Evolutionary conservation across 2,329 filamentous ascomycete species (phyloP).

Genomic region (Penicillium hesseltinei): DNA sequence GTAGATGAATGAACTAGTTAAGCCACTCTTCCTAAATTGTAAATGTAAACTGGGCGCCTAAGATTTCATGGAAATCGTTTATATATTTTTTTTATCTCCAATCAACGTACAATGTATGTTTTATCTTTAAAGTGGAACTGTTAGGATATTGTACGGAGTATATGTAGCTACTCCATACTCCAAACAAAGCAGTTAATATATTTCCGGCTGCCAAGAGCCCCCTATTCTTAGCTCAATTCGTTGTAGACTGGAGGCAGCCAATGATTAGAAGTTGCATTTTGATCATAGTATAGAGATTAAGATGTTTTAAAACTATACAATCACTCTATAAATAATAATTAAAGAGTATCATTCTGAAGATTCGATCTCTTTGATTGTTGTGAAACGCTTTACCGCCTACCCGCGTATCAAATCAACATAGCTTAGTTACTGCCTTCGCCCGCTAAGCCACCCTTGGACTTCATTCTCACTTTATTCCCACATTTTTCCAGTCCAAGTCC

Average conservation of each 20-base stretch:
- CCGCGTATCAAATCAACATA: slow-evolving; percentile 23
- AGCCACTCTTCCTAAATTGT: neutral
- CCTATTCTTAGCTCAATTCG: slow-evolving; percentile 15
- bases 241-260: slow-evolving; percentile 1
- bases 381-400: slow-evolving; percentile 20
- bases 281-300: neutral
- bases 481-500: neutral
- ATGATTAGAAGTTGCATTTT: neutral
- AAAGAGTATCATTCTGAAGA: neutral
- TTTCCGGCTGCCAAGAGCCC: slow-evolving; percentile 15
- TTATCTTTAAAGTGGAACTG: neutral
- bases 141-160: neutral
- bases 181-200: slow-evolving; percentile 8
- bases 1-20: neutral
- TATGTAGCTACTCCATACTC: neutral
- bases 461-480: slow-evolving; percentile 10
- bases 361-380: neutral
- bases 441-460: slow-evolving; percentile 23
- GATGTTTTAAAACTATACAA: neutral
- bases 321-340: neutral
- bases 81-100: too few species aligned
- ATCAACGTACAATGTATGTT: too few species aligned
- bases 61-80: too few species aligned
- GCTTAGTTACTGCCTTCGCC: slow-evolving; percentile 22
- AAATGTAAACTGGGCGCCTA: too few species aligned